Conservation (phyloP, 1,284 basidiomycete genomes). For the Naganishia liquefaciens region DNA sequence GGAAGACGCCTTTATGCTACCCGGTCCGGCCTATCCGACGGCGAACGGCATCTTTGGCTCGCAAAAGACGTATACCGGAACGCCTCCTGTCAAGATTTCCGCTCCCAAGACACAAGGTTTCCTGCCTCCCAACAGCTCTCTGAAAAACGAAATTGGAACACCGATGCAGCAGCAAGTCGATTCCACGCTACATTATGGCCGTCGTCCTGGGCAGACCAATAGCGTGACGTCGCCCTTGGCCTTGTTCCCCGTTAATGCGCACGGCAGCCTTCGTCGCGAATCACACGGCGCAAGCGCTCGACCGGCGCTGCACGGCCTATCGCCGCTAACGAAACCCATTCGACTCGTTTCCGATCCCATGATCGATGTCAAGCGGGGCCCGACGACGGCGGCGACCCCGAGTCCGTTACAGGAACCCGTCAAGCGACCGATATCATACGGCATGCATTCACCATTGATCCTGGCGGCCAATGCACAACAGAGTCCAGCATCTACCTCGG, state of each 20-base stretch:
- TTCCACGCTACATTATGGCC: constrained; percentile 32
- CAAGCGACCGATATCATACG: constrained; percentile 27
- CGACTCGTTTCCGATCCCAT: constrained; percentile 15
- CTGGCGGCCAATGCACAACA: constrained; percentile 27
- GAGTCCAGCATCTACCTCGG: constrained; percentile 24
- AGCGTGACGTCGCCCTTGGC: constrained; percentile 33
- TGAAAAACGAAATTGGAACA: constrained; percentile 26
- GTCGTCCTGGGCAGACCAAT: constrained; percentile 32
- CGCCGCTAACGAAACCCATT: constrained; percentile 27
- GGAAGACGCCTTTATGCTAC: constrained; percentile 34
- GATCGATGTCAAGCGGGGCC: neutral
- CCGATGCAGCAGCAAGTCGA: constrained; percentile 17
- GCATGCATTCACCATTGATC: constrained; percentile 33
- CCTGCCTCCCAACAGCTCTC: constrained; percentile 22
- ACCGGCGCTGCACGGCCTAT: constrained; percentile 27
- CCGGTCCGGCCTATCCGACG: constrained; percentile 32
- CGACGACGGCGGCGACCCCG: constrained; percentile 7
- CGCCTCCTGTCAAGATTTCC: constrained; percentile 32
- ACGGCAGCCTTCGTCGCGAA: constrained; percentile 7
- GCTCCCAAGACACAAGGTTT: constrained; percentile 22
- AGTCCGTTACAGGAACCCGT: constrained; percentile 16
- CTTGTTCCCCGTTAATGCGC: constrained; percentile 28
- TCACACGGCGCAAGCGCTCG: constrained; percentile 2
- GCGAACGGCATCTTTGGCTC: constrained; percentile 10
- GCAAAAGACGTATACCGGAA: constrained; percentile 20